Evolutionary conservation across 495 filamentous ascomycete species (phyloP).

Genomic region (Sporormia fimetaria): DNA sequence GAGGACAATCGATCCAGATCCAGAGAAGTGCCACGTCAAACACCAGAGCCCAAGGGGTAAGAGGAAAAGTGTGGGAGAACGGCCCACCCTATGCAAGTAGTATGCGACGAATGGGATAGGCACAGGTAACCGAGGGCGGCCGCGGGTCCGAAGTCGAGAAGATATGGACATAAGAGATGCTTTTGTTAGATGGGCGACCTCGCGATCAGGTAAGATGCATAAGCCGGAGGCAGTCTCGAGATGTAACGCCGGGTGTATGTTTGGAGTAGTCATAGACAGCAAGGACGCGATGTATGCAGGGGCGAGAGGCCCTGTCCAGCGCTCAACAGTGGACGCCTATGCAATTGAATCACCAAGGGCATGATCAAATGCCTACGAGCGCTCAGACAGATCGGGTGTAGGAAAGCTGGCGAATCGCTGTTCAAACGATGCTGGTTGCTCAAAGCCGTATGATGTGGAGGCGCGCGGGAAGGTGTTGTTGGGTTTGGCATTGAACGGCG

Average conservation of each 20-base stretch:
- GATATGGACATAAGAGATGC: conserved; percentile 12
- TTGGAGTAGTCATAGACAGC: background rate
- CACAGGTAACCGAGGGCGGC: conserved; percentile 4
- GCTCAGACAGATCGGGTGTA: conserved; percentile 8
- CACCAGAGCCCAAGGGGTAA: background rate
- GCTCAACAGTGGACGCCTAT: conserved; percentile 2
- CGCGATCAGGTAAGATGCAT: conserved; percentile 10
- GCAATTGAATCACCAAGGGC: conserved; percentile 6
- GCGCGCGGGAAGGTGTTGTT: conserved; percentile 31
- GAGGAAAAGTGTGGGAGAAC: background rate
- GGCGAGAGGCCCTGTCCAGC: background rate
- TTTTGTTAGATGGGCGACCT: conserved; percentile 10
- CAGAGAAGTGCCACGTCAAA: too few relatives aligned
- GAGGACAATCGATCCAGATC: too few relatives aligned
- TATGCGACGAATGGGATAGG: background rate
- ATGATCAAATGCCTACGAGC: conserved; percentile 1
- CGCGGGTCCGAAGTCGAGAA: background rate
- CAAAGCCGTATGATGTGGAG: conserved; percentile 25
- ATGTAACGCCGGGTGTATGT: too few relatives aligned
- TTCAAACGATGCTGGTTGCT: conserved; percentile 24
- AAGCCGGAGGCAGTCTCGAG: conserved; percentile 4
- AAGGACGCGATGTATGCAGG: background rate
- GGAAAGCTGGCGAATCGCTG: conserved; percentile 23
- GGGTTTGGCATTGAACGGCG: conserved; percentile 30
- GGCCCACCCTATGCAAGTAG: background rate